These are phyloP conservation scores for Phytophthora ohioensis DNA, from an alignment of 352 stramenopile species.

Conservation along the genomic window DNA sequence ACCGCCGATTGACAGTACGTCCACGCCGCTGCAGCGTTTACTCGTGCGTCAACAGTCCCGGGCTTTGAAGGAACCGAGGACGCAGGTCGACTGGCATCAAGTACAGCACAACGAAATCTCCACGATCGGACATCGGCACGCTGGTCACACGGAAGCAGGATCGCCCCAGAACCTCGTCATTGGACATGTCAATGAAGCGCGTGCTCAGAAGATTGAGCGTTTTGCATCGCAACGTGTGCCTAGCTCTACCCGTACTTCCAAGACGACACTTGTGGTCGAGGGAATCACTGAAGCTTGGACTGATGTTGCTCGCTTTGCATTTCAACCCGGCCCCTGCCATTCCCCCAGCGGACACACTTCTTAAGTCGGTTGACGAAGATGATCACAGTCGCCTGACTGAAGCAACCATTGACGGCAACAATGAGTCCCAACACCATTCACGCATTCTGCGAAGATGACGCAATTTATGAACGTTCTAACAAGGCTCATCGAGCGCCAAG, in stretches of 20 bases:
- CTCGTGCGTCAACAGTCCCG: neutral
- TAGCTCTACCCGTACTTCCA: neutral
- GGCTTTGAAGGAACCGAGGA: neutral
- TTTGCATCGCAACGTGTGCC: constrained; percentile 4
- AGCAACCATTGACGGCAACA: no score
- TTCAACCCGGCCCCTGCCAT: neutral
- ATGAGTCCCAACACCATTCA: no score
- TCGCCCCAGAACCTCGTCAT: neutral
- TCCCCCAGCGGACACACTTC: neutral
- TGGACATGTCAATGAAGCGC: constrained; percentile 11
- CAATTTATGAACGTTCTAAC: no score
- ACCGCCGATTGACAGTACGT: neutral
- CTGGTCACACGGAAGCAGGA: neutral
- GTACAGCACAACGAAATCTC: neutral
- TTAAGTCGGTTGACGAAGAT: neutral
- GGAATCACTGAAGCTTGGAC: constrained; percentile 13
- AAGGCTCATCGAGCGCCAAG: no score
- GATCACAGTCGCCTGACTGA: no score
- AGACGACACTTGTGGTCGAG: constrained; percentile 15
- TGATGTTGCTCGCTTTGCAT: constrained; percentile 22
- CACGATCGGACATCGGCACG: neutral
- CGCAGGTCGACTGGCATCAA: neutral
- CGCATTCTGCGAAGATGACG: no score
- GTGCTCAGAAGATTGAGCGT: constrained; percentile 9
- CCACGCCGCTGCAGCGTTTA: constrained; percentile 8